These are phyloP conservation scores for Candida tallmaniae DNA, from an alignment of 805 yeast genomes.

Conservation along the genomic window DNA sequence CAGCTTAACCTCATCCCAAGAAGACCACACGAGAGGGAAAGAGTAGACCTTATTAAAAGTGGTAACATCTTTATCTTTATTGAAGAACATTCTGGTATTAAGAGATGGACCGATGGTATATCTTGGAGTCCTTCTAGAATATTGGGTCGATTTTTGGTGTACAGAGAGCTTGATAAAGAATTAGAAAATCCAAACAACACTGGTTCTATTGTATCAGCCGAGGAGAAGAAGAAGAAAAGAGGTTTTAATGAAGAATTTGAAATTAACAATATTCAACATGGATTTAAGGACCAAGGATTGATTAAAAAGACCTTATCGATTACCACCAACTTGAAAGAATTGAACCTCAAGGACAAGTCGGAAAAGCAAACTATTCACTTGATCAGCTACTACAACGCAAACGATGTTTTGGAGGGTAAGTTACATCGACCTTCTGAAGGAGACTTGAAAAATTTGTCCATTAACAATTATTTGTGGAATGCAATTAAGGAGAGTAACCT, in stretches of 20 bases:
- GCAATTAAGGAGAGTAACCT: slow-evolving; percentile 56
- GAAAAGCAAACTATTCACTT: slow-evolving; percentile 57
- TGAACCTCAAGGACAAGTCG: slow-evolving; percentile 19
- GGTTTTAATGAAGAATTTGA: slow-evolving; percentile 25
- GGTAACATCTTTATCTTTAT: slow-evolving; percentile 84
- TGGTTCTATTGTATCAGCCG: slow-evolving; percentile 15
- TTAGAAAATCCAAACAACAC: slow-evolving; percentile 2
- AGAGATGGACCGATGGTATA: slow-evolving; percentile 96
- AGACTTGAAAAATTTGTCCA: slow-evolving; percentile 45
- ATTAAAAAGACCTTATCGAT: slow-evolving; percentile 79
- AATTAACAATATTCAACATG: slow-evolving; percentile 41
- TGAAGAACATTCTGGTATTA: slow-evolving; percentile 78
- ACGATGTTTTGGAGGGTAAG: slow-evolving; percentile 60
- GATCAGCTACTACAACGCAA: slow-evolving; percentile 72
- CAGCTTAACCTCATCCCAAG: slow-evolving; percentile 60
- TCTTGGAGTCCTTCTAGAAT: slow-evolving; percentile 92
- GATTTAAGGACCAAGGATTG: slow-evolving; percentile 67
- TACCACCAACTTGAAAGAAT: slow-evolving; percentile 36
- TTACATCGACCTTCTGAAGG: slow-evolving; percentile 56
- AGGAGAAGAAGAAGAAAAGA: slow-evolving; percentile 39
- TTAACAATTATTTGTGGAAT: slow-evolving; percentile 46
- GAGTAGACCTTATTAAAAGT: slow-evolving; percentile 58
- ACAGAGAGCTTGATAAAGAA: slow-evolving; percentile 55
- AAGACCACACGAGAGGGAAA: slow-evolving; percentile 79
- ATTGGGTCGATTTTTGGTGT: slow-evolving; percentile 77